Evolutionary conservation across 257 asterid species (phyloP).

Genomic region (Lavandula angustifolia): DNA sequence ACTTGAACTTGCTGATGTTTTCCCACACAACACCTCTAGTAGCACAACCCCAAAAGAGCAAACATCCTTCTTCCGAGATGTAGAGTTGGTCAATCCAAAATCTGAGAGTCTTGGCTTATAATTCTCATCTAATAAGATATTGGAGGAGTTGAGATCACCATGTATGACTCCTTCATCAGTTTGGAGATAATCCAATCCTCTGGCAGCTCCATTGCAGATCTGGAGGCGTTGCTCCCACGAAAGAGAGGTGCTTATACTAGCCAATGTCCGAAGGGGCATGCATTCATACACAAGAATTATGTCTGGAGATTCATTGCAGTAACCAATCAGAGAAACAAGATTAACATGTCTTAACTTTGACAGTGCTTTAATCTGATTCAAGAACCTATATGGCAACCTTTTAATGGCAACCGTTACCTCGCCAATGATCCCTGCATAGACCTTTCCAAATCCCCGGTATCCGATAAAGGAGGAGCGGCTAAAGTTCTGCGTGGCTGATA

Average conservation of each 20-base stretch:
- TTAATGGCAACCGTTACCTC: not conserved
- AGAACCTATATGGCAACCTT: not conserved
- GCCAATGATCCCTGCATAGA: not conserved
- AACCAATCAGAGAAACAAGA: constrained; percentile 19
- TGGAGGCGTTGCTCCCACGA: constrained; percentile 20
- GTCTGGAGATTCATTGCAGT: constrained; percentile 1
- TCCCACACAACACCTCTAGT: constrained; percentile 19
- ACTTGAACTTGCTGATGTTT: not conserved
- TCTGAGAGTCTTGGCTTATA: constrained; percentile 4
- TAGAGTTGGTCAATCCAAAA: constrained; percentile 1
- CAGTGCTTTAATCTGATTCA: not conserved
- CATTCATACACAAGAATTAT: constrained; percentile 15
- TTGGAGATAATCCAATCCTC: constrained; percentile 17
- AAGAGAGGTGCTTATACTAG: not conserved
- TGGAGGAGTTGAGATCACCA: constrained; percentile 15
- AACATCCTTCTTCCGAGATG: not conserved
- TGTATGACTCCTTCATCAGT: not conserved
- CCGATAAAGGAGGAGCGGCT: not conserved
- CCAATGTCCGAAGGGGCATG: not conserved
- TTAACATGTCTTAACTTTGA: constrained; percentile 7
- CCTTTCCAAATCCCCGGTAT: not conserved
- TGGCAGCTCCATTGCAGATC: constrained; percentile 16
- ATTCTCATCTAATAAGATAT: not conserved
- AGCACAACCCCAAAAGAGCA: constrained; percentile 19
- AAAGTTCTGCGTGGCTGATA: not conserved